Evolutionary conservation across 2,329 filamentous ascomycete species (phyloP).

Genomic region (Curvularia sp.): DNA sequence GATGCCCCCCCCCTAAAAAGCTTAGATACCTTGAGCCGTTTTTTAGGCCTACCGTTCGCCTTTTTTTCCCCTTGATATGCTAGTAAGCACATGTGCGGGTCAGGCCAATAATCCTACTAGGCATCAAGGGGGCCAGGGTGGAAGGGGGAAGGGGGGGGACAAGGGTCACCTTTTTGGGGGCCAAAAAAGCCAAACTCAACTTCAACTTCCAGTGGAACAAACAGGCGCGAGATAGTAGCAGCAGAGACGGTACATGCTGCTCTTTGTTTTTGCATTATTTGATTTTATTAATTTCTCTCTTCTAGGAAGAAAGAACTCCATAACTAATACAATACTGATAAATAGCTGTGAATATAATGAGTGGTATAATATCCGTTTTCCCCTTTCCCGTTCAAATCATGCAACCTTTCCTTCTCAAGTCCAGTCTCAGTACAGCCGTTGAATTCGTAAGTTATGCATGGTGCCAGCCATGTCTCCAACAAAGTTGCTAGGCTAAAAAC

Average conservation of each 20-base stretch:
- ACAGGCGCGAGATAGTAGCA: no score
- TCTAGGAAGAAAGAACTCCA: background rate
- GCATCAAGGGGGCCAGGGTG: background rate
- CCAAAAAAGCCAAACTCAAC: background rate
- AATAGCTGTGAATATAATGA: background rate
- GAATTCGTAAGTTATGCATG: background rate
- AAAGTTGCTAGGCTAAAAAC: background rate
- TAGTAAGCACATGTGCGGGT: background rate
- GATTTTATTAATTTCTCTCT: background rate
- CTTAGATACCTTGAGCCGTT: background rate
- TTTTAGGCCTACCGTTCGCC: background rate
- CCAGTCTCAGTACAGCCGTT: background rate
- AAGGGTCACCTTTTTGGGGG: background rate
- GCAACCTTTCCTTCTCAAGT: background rate
- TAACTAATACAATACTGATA: background rate
- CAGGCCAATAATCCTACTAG: background rate
- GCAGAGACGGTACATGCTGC: background rate
- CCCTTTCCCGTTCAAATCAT: background rate
- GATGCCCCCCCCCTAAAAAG: background rate
- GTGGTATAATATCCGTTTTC: background rate
- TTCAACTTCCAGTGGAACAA: no score
- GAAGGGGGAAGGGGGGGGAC: background rate
- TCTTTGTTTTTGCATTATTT: background rate
- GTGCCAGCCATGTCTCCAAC: slow-evolving; percentile 1
- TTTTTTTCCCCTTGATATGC: no score